Evolutionary conservation across 192 early-diverging fungal species (phyloP).

Genomic region (Coemansia sp.): DNA sequence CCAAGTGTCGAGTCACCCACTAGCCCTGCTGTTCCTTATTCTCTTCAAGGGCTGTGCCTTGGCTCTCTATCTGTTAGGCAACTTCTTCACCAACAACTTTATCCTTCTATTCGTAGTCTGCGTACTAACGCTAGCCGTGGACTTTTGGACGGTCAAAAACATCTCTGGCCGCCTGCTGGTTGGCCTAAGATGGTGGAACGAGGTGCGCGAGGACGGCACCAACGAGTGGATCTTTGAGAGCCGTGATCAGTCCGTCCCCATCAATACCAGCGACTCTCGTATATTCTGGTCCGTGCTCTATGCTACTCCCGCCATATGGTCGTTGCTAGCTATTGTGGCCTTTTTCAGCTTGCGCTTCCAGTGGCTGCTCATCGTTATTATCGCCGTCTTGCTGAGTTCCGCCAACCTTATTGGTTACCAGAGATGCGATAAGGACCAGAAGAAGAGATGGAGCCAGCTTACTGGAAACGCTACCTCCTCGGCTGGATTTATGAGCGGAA

Average conservation of each 20-base stretch:
- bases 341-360: constrained; percentile 73
- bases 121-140: constrained; percentile 90
- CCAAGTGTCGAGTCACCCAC: constrained; percentile 72
- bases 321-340: constrained; percentile 70
- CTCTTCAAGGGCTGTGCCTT: constrained; percentile 86
- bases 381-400: constrained; percentile 83
- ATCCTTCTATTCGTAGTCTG: constrained; percentile 91
- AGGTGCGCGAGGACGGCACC: constrained; percentile 94
- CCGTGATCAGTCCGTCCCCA: constrained; percentile 64
- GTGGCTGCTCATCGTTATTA: constrained; percentile 86
- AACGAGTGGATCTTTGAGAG: constrained; percentile 98
- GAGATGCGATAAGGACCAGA: constrained; percentile 93
- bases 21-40: constrained; percentile 89
- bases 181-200: constrained; percentile 99
- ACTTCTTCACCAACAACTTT: constrained; percentile 82
- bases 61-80: constrained; percentile 83
- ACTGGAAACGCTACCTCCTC: constrained; percentile 55
- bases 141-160: constrained; percentile 99
- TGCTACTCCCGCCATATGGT: constrained; percentile 79
- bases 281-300: constrained; percentile 96
- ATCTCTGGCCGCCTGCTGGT: constrained; percentile 95
- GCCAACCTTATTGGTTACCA: constrained; percentile 97
- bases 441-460: constrained; percentile 72
- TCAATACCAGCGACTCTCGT: constrained; percentile 87
- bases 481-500: constrained; percentile 39